A percentile compares a stretch with the other conserved stretches of the same genome.
Conservation (phyloP, 306 rosid species). For the Quercus alba region DNA sequence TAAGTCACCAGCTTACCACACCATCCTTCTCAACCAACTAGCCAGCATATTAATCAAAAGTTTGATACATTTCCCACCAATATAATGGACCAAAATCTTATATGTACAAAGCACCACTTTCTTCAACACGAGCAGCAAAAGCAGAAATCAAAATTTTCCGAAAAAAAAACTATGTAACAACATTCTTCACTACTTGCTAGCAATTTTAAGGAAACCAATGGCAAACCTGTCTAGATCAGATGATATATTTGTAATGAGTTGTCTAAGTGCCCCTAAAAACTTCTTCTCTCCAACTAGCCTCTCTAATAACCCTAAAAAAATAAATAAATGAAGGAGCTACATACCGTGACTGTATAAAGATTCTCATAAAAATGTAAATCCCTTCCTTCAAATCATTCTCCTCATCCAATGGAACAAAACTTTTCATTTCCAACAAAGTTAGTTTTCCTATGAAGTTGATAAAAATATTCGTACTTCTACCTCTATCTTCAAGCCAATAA, state of each 20-base stretch:
- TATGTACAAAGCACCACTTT: background rate
- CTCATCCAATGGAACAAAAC: background rate
- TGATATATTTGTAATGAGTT: background rate
- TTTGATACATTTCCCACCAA: background rate
- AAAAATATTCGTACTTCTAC: background rate
- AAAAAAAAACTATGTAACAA: background rate
- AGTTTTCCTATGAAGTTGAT: background rate
- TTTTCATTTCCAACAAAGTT: background rate
- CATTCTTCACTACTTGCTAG: background rate
- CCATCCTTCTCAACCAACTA: background rate
- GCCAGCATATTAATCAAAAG: background rate
- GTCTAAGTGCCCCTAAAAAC: background rate
- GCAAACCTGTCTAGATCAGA: background rate
- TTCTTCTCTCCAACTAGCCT: background rate
- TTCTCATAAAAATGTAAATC: background rate
- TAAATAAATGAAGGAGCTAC: too few relatives aligned
- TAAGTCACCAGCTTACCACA: background rate
- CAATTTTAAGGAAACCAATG: background rate
- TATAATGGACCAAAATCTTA: background rate
- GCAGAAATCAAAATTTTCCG: background rate
- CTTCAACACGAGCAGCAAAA: background rate
- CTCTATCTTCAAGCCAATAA: background rate
- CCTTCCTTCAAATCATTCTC: background rate
- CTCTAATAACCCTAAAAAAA: background rate
- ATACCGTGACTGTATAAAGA: background rate